Conservation (phyloP, 2,329 filamentous ascomycete genomes). For the Aspergillus hortae region DNA sequence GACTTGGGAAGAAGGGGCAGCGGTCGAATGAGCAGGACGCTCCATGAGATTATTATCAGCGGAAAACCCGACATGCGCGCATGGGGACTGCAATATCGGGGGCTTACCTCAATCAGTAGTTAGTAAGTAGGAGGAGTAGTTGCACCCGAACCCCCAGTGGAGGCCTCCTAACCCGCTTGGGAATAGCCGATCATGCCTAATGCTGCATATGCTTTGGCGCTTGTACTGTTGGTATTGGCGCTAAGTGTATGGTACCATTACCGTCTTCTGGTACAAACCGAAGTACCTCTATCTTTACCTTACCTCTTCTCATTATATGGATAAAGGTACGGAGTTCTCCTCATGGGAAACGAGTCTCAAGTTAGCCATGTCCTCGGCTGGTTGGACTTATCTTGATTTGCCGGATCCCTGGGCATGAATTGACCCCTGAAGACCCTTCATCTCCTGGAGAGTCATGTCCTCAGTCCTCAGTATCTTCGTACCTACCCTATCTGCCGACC, state of each 20-base stretch:
- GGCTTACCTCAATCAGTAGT: neutral
- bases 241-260: conserved; percentile 4
- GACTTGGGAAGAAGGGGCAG: neutral
- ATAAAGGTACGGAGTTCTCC: no score
- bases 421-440: no score
- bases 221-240: conserved; percentile 5
- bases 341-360: neutral
- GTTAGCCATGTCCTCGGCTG: neutral
- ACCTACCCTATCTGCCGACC: no score
- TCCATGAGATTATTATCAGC: conserved; percentile 14
- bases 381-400: neutral
- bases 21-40: conserved; percentile 9
- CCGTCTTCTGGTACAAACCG: neutral
- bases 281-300: neutral
- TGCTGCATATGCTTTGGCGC: conserved; percentile 14
- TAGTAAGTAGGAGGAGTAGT: neutral
- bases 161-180: conserved; percentile 13
- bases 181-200: conserved; percentile 13
- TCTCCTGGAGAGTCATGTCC: no score
- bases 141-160: conserved; percentile 12
- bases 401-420: neutral
- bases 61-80: conserved; percentile 17
- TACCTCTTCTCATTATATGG: neutral
- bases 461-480: no score
- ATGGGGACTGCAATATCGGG: conserved; percentile 5